These are phyloP conservation scores for Mortierella sp. DNA, from an alignment of 371 early-diverging fungal species.

Conservation along the genomic window DNA sequence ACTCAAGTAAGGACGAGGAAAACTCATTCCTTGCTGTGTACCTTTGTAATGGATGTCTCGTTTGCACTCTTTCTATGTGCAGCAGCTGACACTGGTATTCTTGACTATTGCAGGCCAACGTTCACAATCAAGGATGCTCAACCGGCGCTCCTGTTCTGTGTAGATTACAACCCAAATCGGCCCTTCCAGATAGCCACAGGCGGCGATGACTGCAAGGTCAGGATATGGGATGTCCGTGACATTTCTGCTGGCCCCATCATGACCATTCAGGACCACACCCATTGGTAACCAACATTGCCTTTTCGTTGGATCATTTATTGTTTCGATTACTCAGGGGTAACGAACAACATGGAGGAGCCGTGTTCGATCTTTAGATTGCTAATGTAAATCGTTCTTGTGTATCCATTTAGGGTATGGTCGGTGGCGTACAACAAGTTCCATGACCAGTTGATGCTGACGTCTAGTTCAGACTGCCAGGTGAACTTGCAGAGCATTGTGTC, in stretches of 20 bases:
- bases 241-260: conserved; percentile 64
- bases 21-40: no score
- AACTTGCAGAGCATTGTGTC: conserved; percentile 87
- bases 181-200: conserved; percentile 86
- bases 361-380: not conserved
- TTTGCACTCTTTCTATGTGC: no score
- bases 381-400: not conserved
- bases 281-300: conserved; percentile 71
- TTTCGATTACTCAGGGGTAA: not conserved
- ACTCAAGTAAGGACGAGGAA: conserved; percentile 44
- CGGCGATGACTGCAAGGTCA: conserved; percentile 87
- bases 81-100: no score
- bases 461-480: conserved; percentile 88
- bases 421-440: conserved; percentile 89
- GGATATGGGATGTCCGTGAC: conserved; percentile 88
- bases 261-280: conserved; percentile 81
- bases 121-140: conserved; percentile 73
- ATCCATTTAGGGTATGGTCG: conserved; percentile 77
- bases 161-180: conserved; percentile 90
- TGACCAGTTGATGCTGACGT: conserved; percentile 90
- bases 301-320: not conserved
- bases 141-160: conserved; percentile 71
- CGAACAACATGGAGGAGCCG: not conserved
- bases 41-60: no score
- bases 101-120: conserved; percentile 39